These are phyloP conservation scores for Kazachstania bromeliacearum DNA, from an alignment of 805 yeast genomes.

Conservation along the genomic window DNA sequence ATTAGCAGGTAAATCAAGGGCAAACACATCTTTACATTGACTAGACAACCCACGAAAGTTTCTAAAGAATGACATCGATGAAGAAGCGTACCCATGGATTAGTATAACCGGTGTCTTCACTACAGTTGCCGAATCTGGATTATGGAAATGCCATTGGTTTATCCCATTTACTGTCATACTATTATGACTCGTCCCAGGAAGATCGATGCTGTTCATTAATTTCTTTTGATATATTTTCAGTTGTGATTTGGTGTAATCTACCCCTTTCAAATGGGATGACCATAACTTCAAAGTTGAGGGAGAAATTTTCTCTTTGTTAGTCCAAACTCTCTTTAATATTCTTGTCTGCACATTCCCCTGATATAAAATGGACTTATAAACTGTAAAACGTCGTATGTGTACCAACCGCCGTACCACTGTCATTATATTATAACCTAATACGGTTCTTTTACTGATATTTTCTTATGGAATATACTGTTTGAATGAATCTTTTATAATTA, in stretches of 20 bases:
- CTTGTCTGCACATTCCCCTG: neutral
- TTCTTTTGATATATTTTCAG: constrained; percentile 15
- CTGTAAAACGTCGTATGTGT: no score
- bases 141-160: constrained; percentile 27
- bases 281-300: constrained; percentile 5
- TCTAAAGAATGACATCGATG: constrained; percentile 69
- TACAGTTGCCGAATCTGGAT: constrained; percentile 1
- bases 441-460: no score
- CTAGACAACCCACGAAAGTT: constrained; percentile 47
- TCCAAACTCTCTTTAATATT: constrained; percentile 3
- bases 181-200: constrained; percentile 9
- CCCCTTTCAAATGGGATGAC: constrained; percentile 6
- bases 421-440: no score
- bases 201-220: constrained; percentile 10
- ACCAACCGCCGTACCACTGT: no score
- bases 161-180: constrained; percentile 14
- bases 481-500: no score
- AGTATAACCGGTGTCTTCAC: constrained; percentile 37
- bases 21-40: constrained; percentile 47
- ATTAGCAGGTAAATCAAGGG: constrained; percentile 62
- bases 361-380: neutral
- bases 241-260: neutral
- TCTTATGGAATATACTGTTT: no score
- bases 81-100: constrained; percentile 90
- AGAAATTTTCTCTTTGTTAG: neutral